Evolutionary conservation across 2,329 filamentous ascomycete genomes (phyloP).

Genomic region (Microdochium nivale): DNA sequence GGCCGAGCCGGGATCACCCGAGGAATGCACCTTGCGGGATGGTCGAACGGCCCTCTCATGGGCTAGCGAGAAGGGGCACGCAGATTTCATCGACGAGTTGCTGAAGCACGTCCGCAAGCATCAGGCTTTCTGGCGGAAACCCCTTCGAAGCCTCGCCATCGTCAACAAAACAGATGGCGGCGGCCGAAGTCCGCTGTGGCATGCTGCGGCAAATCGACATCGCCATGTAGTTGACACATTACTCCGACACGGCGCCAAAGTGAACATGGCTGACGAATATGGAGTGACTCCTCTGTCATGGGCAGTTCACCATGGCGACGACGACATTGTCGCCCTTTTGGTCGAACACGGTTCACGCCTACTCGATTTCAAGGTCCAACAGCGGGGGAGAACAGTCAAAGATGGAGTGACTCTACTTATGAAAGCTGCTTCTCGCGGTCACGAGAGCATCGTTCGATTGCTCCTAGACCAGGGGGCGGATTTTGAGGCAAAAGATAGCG

Average conservation of each 20-base stretch:
- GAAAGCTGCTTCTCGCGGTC: background rate
- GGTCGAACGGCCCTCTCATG: background rate
- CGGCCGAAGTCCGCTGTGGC: background rate
- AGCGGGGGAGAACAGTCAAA: background rate
- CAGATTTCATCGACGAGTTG: background rate
- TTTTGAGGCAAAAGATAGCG: background rate
- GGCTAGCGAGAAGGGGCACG: background rate
- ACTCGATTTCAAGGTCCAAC: background rate
- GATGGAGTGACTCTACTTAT: background rate
- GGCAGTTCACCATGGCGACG: background rate
- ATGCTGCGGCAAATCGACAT: background rate
- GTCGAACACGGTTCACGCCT: background rate
- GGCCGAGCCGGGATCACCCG: background rate
- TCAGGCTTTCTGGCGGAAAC: background rate
- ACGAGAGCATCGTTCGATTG: background rate
- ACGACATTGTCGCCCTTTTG: background rate
- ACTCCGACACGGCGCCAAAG: background rate
- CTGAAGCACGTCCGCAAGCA: background rate
- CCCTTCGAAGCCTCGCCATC: background rate
- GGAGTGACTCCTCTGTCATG: background rate
- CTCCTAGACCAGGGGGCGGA: background rate
- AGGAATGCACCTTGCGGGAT: background rate
- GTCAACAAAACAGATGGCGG: background rate
- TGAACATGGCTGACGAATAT: background rate
- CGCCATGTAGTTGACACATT: background rate